Evolutionary conservation across 192 early-diverging fungal species (phyloP), one percentile per base, ranked within the genome.

Genomic region (Tieghemiomyces parasiticus): DNA sequence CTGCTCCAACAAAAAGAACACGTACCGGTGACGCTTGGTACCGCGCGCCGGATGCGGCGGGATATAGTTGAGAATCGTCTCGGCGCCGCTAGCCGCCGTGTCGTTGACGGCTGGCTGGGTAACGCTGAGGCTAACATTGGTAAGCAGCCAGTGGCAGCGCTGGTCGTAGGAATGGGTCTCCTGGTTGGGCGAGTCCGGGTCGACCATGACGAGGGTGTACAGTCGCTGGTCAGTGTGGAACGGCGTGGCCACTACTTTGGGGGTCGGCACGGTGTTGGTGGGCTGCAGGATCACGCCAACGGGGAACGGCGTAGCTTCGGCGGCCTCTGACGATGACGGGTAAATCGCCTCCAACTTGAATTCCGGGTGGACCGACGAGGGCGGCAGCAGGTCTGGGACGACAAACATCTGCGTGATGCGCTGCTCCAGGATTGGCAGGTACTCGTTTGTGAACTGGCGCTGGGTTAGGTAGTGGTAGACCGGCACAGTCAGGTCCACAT

Each of bases 1-100:
- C 64, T 89, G 86, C 72, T 86, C 79, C 52, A 82, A 75, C 20
- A 74, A 66, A 42, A 81, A 67, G 14, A 86, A 47, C 20, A 80
- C 84, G 60, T 89, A 89, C 47, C 87, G 80, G 58, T 89, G 87
- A 59, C 73, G 76, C 58, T 80, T 80, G 33, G 85, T 83, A 30
- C 87, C 87, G 55, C 79, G 79, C 32, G 82, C 81, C 22, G 87
- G 87, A 61, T 89, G 87, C 59, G 87, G 87, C 46, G 87, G 82
- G 12, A 82, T 56, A 62, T 87, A 89, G 1, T 74, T 63, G 33
- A 87, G 62, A 25, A 79, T 51, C 20, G 74, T 61, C 24, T 77
- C 68, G 2, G 69, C 68, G 0, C 75, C 74, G 32, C 53, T 60
- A 25, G 64, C 53, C n/a, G n/a, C n/a, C n/a, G n/a, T n/a, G n/a